phyloP scores from a whole-genome alignment of 768 basidiomycete species.

The Trametes gibbosa region DNA sequence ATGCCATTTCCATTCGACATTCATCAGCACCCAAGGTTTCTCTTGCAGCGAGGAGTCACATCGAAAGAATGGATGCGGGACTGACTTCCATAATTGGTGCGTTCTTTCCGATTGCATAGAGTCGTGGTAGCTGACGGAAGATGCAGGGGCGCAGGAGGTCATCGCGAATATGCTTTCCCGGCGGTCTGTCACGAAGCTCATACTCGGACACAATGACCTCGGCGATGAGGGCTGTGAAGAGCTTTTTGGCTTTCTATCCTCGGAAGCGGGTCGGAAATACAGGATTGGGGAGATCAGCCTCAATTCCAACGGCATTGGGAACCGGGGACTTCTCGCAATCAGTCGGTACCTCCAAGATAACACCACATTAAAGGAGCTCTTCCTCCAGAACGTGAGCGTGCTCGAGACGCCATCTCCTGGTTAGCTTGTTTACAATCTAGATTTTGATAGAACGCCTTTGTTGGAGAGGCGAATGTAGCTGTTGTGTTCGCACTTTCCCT shows the following conservation, averaged over 20 bases:
- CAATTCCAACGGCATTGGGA: slow-evolving; percentile 54
- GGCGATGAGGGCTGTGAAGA: slow-evolving; percentile 55
- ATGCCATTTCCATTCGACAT: slow-evolving; percentile 3
- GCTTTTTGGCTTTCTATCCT: slow-evolving; percentile 54
- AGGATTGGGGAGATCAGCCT: slow-evolving; percentile 54
- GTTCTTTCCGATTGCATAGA: background rate
- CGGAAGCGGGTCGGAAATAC: slow-evolving; percentile 44
- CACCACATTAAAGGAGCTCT: slow-evolving; percentile 43
- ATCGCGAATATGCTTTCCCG: slow-evolving; percentile 46
- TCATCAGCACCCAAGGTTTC: slow-evolving; percentile 15
- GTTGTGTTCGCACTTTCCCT: slow-evolving; percentile 45
- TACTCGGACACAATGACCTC: slow-evolving; percentile 54
- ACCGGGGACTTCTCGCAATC: slow-evolving; percentile 54
- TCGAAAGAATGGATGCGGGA: slow-evolving; percentile 23
- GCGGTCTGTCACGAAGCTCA: slow-evolving; percentile 48
- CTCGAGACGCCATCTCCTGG: no score
- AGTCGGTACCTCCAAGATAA: slow-evolving; percentile 49
- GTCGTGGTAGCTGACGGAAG: background rate
- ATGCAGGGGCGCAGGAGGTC: slow-evolving; percentile 49
- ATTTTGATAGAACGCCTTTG: slow-evolving; percentile 46
- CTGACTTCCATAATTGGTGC: slow-evolving; percentile 20
- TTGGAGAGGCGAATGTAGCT: slow-evolving; percentile 35
- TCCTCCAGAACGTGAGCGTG: slow-evolving; percentile 54
- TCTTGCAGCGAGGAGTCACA: slow-evolving; percentile 20
- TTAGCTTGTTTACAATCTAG: no score